These are phyloP conservation scores for Farysia itapuensis DNA, from an alignment of 1,284 basidiomycete species.

Conservation along the genomic window DNA sequence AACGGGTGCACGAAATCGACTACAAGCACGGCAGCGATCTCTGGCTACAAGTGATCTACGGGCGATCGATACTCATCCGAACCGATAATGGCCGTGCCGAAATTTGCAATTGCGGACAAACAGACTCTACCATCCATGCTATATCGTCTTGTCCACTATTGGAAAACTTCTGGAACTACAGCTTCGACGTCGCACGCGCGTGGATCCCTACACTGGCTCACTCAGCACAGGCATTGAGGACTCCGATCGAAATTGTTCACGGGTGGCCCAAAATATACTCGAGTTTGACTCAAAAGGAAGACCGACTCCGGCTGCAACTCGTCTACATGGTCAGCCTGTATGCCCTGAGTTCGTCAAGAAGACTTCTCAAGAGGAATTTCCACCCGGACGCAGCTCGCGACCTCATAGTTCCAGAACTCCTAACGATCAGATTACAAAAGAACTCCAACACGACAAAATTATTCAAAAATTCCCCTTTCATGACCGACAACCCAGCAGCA, in stretches of 20 bases:
- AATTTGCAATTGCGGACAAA: neutral
- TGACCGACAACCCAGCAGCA: no score
- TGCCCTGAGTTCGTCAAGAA: slow-evolving; percentile 1
- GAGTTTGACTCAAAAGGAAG: neutral
- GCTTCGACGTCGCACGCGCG: neutral
- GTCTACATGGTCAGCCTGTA: neutral
- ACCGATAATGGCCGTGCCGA: neutral
- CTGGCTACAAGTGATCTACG: neutral
- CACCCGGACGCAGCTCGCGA: neutral
- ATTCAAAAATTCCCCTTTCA: neutral
- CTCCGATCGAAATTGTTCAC: neutral
- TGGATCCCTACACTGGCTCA: neutral
- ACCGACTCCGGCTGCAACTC: neutral
- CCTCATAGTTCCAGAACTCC: neutral
- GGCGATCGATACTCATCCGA: neutral
- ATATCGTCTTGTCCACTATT: neutral
- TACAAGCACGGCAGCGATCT: neutral
- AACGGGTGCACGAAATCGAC: neutral
- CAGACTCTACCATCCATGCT: neutral
- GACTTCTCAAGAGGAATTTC: neutral
- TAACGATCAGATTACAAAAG: neutral
- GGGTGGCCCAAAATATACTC: neutral
- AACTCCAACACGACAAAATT: neutral
- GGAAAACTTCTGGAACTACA: neutral
- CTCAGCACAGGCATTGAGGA: no score